Evolutionary conservation across 2,329 filamentous ascomycete species (phyloP), one percentile per base, ranked within the genome.

Genomic region (Aureobasidium sp.): DNA sequence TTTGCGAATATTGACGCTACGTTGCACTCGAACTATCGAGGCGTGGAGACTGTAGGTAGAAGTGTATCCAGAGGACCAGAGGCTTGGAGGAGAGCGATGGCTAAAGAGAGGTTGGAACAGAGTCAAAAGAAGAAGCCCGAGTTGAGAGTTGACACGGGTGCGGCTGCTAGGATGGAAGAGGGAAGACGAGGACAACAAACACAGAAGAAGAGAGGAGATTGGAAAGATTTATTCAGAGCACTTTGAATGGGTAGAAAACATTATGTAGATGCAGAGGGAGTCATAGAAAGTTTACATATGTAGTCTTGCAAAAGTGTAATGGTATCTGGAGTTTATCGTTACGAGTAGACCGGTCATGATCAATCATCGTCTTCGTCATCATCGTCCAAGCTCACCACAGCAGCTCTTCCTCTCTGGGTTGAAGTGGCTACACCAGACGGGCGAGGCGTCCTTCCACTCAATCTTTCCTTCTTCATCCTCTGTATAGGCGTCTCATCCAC

Each of bases 401-500:
- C 48, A 25, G 15, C 25, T 27, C 48, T 33, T 1, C 58, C 58
- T 23, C 58, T 38, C 18, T 42, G 45, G 29, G n/a, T 51, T 16
- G 42, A 48, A 36, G 54, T 38, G 4, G 55, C 29, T 20, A 27
- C 40, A 36, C 40, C 55, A 59, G 27, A 33, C 11, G 48, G 47
- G n/a, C 43, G 36, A 9, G 64, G 64, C 38, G 47, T 61, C 40
- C 38, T 54, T 16, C 58, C 58, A 51, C 59, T 64, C 45, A 54
- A 64, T 48, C 36, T 68, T 59, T 53, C 54, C 43, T 36, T 64
- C 65, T 58, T 66, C 31, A 65, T 50, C 42, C 53, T 66, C 47
- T 51, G 58, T 16, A 56, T 64, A 10, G 59, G 47, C 16, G 66
- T 67, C 27, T 69, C 68, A 60, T 75, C 71, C 1, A 72, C 67